Evolutionary conservation across 495 filamentous ascomycete genomes (phyloP).

Genomic region (Penicillium turbatum): DNA sequence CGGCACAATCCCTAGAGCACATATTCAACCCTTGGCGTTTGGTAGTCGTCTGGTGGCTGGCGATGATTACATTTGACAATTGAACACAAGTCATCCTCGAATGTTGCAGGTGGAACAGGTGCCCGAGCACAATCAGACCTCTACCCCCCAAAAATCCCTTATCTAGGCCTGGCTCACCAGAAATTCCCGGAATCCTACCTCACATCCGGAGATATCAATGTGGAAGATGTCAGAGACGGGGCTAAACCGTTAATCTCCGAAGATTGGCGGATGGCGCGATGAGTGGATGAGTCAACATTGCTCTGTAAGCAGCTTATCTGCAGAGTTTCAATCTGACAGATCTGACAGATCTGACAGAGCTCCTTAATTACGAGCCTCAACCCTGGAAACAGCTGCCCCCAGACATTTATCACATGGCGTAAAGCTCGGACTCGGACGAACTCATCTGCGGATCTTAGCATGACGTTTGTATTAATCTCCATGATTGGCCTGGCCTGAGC

Average conservation of each 20-base stretch:
- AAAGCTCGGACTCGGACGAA: not conserved
- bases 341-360: no score
- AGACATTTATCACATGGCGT: not conserved
- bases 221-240: not conserved
- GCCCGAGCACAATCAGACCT: no score
- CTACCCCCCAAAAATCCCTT: no score
- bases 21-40: conserved; percentile 2
- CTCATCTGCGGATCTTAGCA: not conserved
- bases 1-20: not conserved
- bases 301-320: not conserved
- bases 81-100: no score
- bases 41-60: not conserved
- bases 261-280: not conserved
- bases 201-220: not conserved
- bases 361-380: no score
- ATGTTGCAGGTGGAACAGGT: no score
- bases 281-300: not conserved
- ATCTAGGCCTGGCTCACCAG: no score
- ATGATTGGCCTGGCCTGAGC: not conserved
- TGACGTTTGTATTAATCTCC: not conserved
- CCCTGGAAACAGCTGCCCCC: no score
- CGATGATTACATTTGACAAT: not conserved
- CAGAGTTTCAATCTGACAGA: not conserved
- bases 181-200: no score
- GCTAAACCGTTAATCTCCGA: not conserved